phyloP scores from a whole-genome alignment of 106 monocot species.

The Acorus calamus region DNA sequence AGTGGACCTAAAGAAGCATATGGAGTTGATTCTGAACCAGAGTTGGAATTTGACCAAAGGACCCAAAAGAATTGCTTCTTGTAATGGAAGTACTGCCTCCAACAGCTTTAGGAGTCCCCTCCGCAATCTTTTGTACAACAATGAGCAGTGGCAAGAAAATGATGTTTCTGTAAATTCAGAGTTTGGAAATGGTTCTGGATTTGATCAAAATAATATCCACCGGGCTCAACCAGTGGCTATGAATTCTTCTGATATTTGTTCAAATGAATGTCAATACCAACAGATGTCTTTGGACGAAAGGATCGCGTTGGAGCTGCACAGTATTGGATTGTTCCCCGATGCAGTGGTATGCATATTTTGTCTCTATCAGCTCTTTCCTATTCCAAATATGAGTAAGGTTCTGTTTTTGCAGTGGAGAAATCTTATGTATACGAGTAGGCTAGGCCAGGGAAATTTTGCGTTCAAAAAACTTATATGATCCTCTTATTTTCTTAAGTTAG shows the following conservation, averaged over 20 bases:
- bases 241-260: constrained; percentile 15
- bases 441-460: no score
- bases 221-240: constrained; percentile 5
- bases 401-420: no score
- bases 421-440: no score
- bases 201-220: constrained; percentile 11
- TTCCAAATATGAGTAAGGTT: background rate
- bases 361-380: background rate
- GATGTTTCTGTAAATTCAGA: constrained; percentile 8
- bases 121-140: constrained; percentile 18
- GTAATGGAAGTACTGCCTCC: constrained; percentile 35
- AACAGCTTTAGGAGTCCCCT: constrained; percentile 29
- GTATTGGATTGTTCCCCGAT: constrained; percentile 65
- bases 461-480: no score
- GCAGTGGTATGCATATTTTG: constrained; percentile 35
- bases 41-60: constrained; percentile 21
- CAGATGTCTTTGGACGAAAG: constrained; percentile 69
- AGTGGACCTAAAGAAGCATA: constrained; percentile 16
- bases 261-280: constrained; percentile 45
- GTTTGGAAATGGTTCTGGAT: constrained; percentile 11
- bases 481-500: no score
- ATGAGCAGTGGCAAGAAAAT: constrained; percentile 30
- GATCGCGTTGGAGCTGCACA: constrained; percentile 84
- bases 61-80: constrained; percentile 30
- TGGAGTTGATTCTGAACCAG: constrained; percentile 15